Conservation (phyloP, 176 grass and related monocot species). For the Oryza glumipatula region DNA sequence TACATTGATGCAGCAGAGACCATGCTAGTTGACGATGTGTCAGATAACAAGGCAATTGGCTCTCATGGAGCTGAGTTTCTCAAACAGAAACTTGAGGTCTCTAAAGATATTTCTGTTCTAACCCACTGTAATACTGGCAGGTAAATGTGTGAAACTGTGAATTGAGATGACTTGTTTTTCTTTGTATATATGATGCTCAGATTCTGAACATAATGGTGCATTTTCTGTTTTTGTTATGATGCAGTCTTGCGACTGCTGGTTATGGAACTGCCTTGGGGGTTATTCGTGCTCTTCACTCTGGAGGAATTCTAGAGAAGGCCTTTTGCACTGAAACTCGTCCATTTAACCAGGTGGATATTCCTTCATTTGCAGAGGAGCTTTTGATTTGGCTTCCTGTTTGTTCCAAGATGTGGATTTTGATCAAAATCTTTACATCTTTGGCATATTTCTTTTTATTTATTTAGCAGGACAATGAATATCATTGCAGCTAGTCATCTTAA, state of each 20-base stretch:
- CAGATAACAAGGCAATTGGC: constrained; percentile 93
- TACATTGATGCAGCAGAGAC: constrained; percentile 81
- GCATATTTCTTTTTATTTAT: neutral
- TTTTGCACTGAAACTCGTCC: constrained; percentile 97
- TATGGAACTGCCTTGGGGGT: constrained; percentile 95
- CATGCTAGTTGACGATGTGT: constrained; percentile 93
- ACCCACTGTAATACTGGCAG: constrained; percentile 99
- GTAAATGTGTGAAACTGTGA: constrained; percentile 34
- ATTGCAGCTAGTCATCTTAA: neutral
- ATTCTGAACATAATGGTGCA: constrained; percentile 17
- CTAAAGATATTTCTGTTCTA: constrained; percentile 62
- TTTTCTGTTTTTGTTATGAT: constrained; percentile 13
- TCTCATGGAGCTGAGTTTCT: constrained; percentile 80
- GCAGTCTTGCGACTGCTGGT: constrained; percentile 93
- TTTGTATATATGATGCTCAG: neutral
- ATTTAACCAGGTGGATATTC: constrained; percentile 80
- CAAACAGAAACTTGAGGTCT: constrained; percentile 47
- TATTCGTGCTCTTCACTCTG: constrained; percentile 77
- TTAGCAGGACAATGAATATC: neutral
- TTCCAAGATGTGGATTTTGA: neutral
- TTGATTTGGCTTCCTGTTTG: neutral
- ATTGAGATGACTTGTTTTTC: neutral
- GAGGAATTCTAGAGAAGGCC: constrained; percentile 69
- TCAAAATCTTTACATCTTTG: neutral
- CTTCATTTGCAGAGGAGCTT: constrained; percentile 8